Evolutionary conservation across 176 grass and related monocot genomes (phyloP), one percentile per base, ranked within the genome.

Genomic region (Eragrostis nindensis): DNA sequence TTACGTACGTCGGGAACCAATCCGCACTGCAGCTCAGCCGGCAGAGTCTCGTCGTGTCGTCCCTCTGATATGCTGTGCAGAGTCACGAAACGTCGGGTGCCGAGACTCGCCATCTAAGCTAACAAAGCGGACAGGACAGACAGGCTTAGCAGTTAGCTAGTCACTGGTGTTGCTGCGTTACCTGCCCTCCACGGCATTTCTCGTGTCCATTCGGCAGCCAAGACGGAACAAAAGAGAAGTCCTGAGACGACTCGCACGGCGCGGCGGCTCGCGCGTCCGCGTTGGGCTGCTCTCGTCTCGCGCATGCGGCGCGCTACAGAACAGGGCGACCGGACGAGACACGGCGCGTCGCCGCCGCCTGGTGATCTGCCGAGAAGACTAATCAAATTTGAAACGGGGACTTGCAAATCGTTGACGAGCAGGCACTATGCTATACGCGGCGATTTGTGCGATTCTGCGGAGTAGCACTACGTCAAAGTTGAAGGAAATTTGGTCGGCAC

Each of bases 171-270:
- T 61, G 9, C 57, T 2, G 42, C 6, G 6, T 81, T 62, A 12
- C 53, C 78, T 17, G 50, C 4, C 22, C 22, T 53, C 64, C 64
- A 87, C 78, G 78, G 78, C 78, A 43, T 62, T 61, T 69, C 42
- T 21, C n/a, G 25, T 59, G 56, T 68, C 50, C 19, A 57, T 25
- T 21, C 11, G 19, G 0, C 16, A 11, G 64, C 49, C 14, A 30
- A 29, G 56, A 0, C 18, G 17, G 24, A 38, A 36, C 13, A n/a
- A 4, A 1, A 0, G 70, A 36, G 11, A 15, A 8, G 27, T 17
- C 15, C 13, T 5, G n/a, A n/a, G n/a, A n/a, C n/a, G n/a, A n/a
- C n/a, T n/a, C n/a, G n/a, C n/a, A n/a, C n/a, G n/a, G n/a, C n/a
- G n/a, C n/a, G n/a, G n/a, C n/a, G n/a, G n/a, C n/a, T n/a, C n/a